A percentile compares a stretch with the other conserved stretches of the same genome.
Conservation (phyloP, 169 alveolate species). For the Plasmodium coatneyi region DNA sequence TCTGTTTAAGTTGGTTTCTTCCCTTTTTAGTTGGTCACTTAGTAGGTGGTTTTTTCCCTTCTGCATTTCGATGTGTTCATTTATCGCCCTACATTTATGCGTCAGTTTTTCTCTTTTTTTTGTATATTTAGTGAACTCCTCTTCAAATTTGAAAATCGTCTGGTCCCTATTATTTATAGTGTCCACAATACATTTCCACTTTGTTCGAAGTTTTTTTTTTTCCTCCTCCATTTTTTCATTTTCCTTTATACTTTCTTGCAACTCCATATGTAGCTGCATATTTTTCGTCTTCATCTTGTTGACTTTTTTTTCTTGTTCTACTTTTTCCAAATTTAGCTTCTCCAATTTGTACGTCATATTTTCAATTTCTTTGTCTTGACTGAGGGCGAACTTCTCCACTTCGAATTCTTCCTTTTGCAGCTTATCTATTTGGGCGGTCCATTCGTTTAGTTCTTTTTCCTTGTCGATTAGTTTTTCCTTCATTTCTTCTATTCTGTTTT, state of each 20-base stretch:
- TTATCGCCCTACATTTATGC: constrained; percentile 14
- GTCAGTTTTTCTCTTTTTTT: constrained; percentile 19
- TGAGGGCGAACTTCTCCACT: constrained; percentile 20
- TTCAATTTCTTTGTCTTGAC: constrained; percentile 56
- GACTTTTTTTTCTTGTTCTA: constrained; percentile 39
- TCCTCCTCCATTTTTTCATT: constrained; percentile 38
- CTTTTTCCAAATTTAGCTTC: constrained; percentile 4
- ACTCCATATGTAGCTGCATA: constrained; percentile 32
- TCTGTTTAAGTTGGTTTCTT: constrained; percentile 6
- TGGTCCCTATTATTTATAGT: constrained; percentile 42
- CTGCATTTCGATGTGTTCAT: not conserved
- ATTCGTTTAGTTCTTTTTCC: constrained; percentile 54
- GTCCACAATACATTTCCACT: constrained; percentile 43
- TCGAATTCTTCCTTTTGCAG: constrained; percentile 68
- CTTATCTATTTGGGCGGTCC: constrained; percentile 2
- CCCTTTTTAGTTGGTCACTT: constrained; percentile 20
- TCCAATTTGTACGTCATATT: constrained; percentile 31
- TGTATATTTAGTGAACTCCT: constrained; percentile 11
- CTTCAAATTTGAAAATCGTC: constrained; percentile 51
- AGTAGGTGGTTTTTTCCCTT: constrained; percentile 4
- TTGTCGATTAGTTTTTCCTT: constrained; percentile 23
- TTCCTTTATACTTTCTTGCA: not conserved
- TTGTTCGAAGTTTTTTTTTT: constrained; percentile 21
- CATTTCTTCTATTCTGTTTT: constrained; percentile 33
- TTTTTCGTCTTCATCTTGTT: constrained; percentile 22